Percentiles rank a stretch among this genome's conserved stretches.
Conservation (phyloP, 257 asterid genomes). For the Sherardia arvensis region DNA sequence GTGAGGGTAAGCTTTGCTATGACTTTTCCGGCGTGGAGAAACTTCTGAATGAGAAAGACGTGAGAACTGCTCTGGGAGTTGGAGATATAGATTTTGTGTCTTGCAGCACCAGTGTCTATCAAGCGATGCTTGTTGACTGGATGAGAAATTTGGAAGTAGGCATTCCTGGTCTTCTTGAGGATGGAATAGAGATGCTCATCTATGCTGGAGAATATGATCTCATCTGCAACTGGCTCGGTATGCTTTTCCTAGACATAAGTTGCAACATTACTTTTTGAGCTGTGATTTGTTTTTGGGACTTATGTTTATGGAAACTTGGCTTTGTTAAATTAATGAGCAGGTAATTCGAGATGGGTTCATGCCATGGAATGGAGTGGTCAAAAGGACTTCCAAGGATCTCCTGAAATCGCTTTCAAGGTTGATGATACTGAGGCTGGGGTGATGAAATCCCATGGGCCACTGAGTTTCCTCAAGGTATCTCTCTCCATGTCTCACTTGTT, state of each 20-base stretch:
- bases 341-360: constrained; percentile 96
- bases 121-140: constrained; percentile 79
- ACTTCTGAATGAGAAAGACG: constrained; percentile 48
- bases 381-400: constrained; percentile 50
- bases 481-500: background rate
- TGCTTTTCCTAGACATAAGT: constrained; percentile 7
- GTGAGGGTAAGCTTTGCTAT: constrained; percentile 65
- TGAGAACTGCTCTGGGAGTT: constrained; percentile 51
- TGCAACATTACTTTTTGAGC: background rate
- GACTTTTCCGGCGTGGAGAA: constrained; percentile 75
- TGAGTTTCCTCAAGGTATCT: constrained; percentile 78
- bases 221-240: constrained; percentile 80
- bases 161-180: constrained; percentile 67
- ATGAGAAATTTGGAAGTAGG: constrained; percentile 80
- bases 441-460: constrained; percentile 65
- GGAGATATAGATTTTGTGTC: constrained; percentile 66
- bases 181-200: constrained; percentile 52
- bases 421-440: constrained; percentile 70
- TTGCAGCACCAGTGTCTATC: constrained; percentile 58
- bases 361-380: constrained; percentile 93
- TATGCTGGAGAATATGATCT: constrained; percentile 76
- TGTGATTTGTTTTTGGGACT: background rate
- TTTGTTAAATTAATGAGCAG: constrained; percentile 20
- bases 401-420: constrained; percentile 61
- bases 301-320: background rate